Percentiles rank a stretch among this genome's conserved stretches.
Conservation (phyloP, 2,329 filamentous ascomycete species). For the Fusarium sp. region DNA sequence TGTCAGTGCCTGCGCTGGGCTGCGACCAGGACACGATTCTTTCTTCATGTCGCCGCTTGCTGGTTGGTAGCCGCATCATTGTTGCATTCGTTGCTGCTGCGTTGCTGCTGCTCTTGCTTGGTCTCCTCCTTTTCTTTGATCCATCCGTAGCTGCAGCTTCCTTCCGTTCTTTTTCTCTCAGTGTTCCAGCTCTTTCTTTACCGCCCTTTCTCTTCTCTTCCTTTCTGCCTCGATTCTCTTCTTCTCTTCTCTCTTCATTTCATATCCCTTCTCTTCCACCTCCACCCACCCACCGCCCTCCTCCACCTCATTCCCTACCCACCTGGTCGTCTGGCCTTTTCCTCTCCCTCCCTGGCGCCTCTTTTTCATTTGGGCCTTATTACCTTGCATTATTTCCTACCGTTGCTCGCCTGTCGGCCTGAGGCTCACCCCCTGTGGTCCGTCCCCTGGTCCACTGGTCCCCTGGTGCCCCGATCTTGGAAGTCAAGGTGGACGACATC, state of each 20-base stretch:
- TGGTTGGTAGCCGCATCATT: conserved; percentile 1
- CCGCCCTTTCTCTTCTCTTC: conserved; percentile 4
- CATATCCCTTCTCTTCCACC: conserved; percentile 16
- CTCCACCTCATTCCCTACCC: conserved; percentile 48
- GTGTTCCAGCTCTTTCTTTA: background rate
- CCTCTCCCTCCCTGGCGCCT: conserved; percentile 50
- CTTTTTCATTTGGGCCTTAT: conserved; percentile 47
- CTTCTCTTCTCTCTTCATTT: conserved; percentile 6
- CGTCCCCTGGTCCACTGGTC: background rate
- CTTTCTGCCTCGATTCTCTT: background rate
- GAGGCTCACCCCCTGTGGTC: conserved; percentile 41
- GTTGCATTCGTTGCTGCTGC: conserved; percentile 1
- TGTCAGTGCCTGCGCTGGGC: background rate
- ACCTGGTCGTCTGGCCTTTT: conserved; percentile 46
- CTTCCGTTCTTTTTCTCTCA: conserved; percentile 16
- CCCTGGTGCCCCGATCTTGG: conserved; percentile 35
- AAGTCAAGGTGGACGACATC: conserved; percentile 39
- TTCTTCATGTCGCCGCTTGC: conserved; percentile 6
- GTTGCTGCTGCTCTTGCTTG: background rate
- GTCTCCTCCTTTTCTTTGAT: conserved; percentile 3
- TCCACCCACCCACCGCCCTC: conserved; percentile 18
- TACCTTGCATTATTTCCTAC: conserved; percentile 44
- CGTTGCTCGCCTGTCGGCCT: conserved; percentile 44
- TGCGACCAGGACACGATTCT: background rate
- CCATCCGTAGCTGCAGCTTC: background rate